These are phyloP conservation scores for Malbranchea cinnamomea DNA, from an alignment of 2,329 filamentous ascomycete genomes.

Conservation along the genomic window DNA sequence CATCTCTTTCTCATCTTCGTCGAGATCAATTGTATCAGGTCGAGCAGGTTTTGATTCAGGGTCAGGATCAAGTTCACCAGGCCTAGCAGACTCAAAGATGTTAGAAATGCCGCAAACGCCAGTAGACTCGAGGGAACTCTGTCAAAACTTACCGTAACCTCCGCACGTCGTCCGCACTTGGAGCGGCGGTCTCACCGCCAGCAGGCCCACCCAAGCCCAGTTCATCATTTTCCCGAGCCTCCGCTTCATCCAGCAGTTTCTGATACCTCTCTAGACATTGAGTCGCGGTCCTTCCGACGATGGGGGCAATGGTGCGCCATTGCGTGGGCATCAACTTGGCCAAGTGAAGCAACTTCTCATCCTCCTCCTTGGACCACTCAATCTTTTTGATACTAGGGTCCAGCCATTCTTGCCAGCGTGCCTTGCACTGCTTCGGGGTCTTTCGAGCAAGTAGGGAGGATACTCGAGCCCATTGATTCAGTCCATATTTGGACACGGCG, in stretches of 20 bases:
- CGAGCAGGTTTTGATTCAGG: constrained; percentile 90
- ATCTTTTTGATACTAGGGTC: constrained; percentile 97
- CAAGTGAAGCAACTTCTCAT: constrained; percentile 90
- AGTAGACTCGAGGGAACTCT: background rate
- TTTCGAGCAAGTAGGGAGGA: constrained; percentile 94
- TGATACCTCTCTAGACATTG: constrained; percentile 96
- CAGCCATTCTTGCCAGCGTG: constrained; percentile 95
- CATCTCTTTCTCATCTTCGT: constrained; percentile 99
- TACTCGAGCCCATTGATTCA: constrained; percentile 97
- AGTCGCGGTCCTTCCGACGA: constrained; percentile 89
- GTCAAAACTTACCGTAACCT: constrained; percentile 43
- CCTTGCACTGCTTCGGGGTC: constrained; percentile 98
- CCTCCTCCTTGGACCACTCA: constrained; percentile 97
- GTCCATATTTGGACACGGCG: constrained; percentile 81
- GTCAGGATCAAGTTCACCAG: constrained; percentile 92
- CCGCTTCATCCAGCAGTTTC: constrained; percentile 88
- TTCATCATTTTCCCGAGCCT: constrained; percentile 68
- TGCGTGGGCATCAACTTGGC: constrained; percentile 98
- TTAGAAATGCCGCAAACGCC: no score
- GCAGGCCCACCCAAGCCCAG: constrained; percentile 72
- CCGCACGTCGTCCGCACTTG: constrained; percentile 83
- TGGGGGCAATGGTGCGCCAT: constrained; percentile 95
- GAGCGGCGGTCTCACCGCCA: constrained; percentile 73
- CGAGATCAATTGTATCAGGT: constrained; percentile 92
- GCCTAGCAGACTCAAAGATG: constrained; percentile 32